A percentile compares a stretch with the other conserved stretches of the same genome.
These are phyloP conservation scores for Trametes gibbosa DNA, from an alignment of 768 basidiomycete species.

Conservation along the genomic window DNA sequence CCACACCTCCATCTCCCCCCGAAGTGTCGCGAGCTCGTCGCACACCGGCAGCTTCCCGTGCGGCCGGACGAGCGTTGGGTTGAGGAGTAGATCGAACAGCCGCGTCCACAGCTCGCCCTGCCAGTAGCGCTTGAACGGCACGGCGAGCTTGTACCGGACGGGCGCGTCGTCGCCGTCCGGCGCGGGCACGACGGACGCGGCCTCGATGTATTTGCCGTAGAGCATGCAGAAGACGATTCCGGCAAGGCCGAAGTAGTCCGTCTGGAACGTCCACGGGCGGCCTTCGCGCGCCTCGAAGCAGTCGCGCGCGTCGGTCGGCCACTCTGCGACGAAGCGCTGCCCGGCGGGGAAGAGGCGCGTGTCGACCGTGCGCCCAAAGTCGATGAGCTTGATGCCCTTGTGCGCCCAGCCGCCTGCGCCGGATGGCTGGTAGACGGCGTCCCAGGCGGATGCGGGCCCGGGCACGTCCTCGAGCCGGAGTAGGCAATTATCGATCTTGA, in stretches of 20 bases:
- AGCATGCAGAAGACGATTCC: conserved; percentile 95
- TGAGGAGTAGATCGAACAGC: conserved; percentile 84
- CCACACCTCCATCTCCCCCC: conserved; percentile 87
- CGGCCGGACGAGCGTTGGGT: conserved; percentile 60
- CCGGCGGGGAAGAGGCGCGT: conserved; percentile 71
- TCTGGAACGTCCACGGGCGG: conserved; percentile 88
- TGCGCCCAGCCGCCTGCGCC: conserved; percentile 83
- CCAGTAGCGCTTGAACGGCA: conserved; percentile 93
- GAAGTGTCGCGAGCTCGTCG: conserved; percentile 59
- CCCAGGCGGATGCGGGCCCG: conserved; percentile 67
- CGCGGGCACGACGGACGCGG: conserved; percentile 47
- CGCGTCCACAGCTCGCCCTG: conserved; percentile 83
- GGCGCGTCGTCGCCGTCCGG: conserved; percentile 32
- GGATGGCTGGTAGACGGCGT: conserved; percentile 67
- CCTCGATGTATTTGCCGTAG: conserved; percentile 94
- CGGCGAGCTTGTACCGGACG: conserved; percentile 59
- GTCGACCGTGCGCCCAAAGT: conserved; percentile 96
- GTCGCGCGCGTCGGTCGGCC: conserved; percentile 87
- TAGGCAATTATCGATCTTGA: conserved; percentile 99
- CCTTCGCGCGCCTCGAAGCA: conserved; percentile 88
- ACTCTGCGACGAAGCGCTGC: conserved; percentile 84
- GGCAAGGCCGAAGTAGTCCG: conserved; percentile 96
- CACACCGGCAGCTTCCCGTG: conserved; percentile 69
- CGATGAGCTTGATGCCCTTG: conserved; percentile 92
- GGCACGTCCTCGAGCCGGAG: conserved; percentile 84